A percentile compares a stretch with the other conserved stretches of the same genome.
These are phyloP conservation scores for Chrysoporthe austroafricana DNA, from an alignment of 2,329 filamentous ascomycete genomes.

Conservation along the genomic window DNA sequence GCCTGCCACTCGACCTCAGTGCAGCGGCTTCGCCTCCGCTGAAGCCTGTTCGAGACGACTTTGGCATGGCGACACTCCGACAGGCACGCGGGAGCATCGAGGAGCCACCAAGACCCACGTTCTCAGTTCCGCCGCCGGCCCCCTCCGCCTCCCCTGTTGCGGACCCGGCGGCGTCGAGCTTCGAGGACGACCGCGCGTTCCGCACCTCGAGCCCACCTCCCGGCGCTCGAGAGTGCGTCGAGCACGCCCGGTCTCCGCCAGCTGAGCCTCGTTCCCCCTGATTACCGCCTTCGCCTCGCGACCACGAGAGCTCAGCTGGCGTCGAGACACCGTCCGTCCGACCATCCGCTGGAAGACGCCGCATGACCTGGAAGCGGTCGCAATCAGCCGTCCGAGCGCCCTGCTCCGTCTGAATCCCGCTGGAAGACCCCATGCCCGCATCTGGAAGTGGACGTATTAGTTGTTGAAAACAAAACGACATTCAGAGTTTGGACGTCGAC, in stretches of 20 bases:
- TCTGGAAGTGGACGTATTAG: slow-evolving; percentile 10
- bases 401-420: slow-evolving; percentile 19
- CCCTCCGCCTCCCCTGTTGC: slow-evolving; percentile 19
- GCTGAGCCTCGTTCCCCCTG: neutral
- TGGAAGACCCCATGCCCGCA: slow-evolving; percentile 13
- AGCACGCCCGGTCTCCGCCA: slow-evolving; percentile 22
- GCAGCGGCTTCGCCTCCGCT: neutral
- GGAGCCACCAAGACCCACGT: slow-evolving; percentile 7
- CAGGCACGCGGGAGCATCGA: slow-evolving; percentile 3
- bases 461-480: slow-evolving; percentile 1
- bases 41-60: neutral
- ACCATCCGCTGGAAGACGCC: slow-evolving; percentile 7
- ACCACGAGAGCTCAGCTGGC: slow-evolving; percentile 15
- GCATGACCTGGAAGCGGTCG: slow-evolving; percentile 23
- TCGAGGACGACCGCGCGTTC: slow-evolving; percentile 20
- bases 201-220: neutral
- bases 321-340: slow-evolving; percentile 23
- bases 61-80: neutral
- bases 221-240: slow-evolving; percentile 14
- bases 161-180: slow-evolving; percentile 21
- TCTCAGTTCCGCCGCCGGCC: slow-evolving; percentile 22
- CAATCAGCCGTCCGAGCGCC: slow-evolving; percentile 13
- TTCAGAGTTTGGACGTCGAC: slow-evolving; percentile 15
- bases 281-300: too few species aligned
- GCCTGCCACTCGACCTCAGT: neutral